These are phyloP conservation scores for Glycine tomentella DNA, from an alignment of 306 rosid species.

Conservation along the genomic window DNA sequence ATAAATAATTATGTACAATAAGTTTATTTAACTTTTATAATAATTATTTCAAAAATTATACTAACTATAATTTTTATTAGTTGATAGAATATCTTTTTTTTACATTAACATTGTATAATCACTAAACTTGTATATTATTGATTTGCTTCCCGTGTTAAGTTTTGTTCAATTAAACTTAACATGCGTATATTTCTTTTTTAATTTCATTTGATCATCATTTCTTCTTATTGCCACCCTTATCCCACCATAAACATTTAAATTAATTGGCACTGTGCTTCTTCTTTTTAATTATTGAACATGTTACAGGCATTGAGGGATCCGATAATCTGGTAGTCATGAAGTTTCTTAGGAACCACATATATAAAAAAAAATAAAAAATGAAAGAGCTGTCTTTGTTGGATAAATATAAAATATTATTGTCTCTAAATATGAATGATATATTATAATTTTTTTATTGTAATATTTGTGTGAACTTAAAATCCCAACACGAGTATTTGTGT, in stretches of 20 bases:
- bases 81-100: too few species aligned
- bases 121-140: background rate
- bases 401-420: background rate
- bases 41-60: too few species aligned
- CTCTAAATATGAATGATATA: background rate
- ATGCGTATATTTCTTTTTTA: too few species aligned
- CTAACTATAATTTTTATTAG: too few species aligned
- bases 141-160: too few species aligned
- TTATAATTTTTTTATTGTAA: background rate
- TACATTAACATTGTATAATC: too few species aligned
- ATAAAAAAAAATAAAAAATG: background rate
- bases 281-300: background rate
- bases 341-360: slow-evolving; percentile 5
- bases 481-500: slow-evolving; percentile 10
- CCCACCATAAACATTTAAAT: background rate
- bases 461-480: slow-evolving; percentile 6
- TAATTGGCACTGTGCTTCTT: background rate
- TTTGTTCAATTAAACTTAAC: too few species aligned
- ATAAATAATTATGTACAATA: too few species aligned
- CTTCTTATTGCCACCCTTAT: too few species aligned
- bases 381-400: background rate
- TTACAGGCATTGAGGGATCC: background rate
- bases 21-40: too few species aligned
- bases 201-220: too few species aligned
- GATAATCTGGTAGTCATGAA: background rate